A percentile compares a stretch with the other conserved stretches of the same genome.
phyloP scores from a whole-genome alignment of 2,329 filamentous ascomycete genomes.

The Elsinoe perseae region DNA sequence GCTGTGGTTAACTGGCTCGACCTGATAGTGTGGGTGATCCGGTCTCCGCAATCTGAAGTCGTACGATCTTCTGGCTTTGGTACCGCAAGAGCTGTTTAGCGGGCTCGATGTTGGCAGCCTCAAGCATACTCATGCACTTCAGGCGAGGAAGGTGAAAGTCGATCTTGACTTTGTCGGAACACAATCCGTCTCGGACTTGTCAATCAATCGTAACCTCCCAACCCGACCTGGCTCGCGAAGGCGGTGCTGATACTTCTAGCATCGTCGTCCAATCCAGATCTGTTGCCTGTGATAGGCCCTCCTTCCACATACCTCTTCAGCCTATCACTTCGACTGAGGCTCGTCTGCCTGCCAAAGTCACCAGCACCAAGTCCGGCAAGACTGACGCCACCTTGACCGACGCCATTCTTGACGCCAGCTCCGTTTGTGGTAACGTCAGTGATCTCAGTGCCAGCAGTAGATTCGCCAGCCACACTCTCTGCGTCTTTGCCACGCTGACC shows the following conservation, averaged over 20 bases:
- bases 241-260: slow-evolving; percentile 93
- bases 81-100: background rate
- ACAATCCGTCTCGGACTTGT: background rate
- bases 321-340: slow-evolving; percentile 76
- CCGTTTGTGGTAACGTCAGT: slow-evolving; percentile 75
- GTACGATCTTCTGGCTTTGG: background rate
- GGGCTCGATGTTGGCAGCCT: background rate
- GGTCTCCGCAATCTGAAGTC: background rate
- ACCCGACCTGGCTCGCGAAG: slow-evolving; percentile 79
- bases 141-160: background rate
- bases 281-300: slow-evolving; percentile 45
- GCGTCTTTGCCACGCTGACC: slow-evolving; percentile 40
- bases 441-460: slow-evolving; percentile 81
- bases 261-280: slow-evolving; percentile 73
- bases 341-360: slow-evolving; percentile 62
- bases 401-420: slow-evolving; percentile 39
- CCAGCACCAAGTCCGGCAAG: slow-evolving; percentile 73
- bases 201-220: slow-evolving; percentile 29
- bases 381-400: slow-evolving; percentile 80
- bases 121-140: background rate
- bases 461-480: slow-evolving; percentile 77
- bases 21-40: background rate
- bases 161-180: background rate
- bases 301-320: slow-evolving; percentile 87
- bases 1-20: background rate